Evolutionary conservation across 306 rosid species (phyloP).

Genomic region (Myrica gale): DNA sequence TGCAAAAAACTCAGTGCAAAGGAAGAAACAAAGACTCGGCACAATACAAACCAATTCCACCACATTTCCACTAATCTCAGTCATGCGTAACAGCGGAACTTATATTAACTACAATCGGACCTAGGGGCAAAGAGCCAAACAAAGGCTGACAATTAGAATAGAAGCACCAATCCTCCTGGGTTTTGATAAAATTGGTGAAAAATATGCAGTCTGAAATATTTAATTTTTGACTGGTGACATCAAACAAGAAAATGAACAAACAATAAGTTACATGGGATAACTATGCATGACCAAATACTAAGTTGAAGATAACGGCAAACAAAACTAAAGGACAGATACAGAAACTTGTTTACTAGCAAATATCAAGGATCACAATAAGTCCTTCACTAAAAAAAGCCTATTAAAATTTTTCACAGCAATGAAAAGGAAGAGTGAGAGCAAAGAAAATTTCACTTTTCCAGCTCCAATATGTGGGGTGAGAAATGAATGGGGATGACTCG

Average conservation of each 20-base stretch:
- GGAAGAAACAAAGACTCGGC: neutral
- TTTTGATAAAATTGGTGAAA: neutral
- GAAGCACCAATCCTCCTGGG: neutral
- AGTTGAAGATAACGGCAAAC: constrained; percentile 25
- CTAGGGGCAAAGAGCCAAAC: neutral
- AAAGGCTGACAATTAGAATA: neutral
- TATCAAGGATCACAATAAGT: neutral
- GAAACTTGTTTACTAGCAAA: constrained; percentile 12
- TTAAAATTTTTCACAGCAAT: constrained; percentile 2
- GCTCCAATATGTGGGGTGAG: constrained; percentile 14
- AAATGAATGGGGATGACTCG: constrained; percentile 11
- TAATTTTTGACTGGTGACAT: constrained; percentile 12
- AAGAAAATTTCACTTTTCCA: constrained; percentile 8
- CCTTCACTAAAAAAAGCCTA: neutral
- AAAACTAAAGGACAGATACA: neutral
- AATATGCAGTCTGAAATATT: neutral
- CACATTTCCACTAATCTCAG: neutral
- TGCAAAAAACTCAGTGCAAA: neutral
- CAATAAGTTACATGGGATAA: constrained; percentile 20
- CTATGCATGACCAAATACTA: constrained; percentile 13
- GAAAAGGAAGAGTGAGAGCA: constrained; percentile 12
- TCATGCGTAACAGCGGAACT: neutral
- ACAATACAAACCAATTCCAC: neutral
- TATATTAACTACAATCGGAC: neutral
- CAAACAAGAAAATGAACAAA: constrained; percentile 15